Conservation (phyloP, 352 stramenopile species). For the Globisporangium middletonii region DNA sequence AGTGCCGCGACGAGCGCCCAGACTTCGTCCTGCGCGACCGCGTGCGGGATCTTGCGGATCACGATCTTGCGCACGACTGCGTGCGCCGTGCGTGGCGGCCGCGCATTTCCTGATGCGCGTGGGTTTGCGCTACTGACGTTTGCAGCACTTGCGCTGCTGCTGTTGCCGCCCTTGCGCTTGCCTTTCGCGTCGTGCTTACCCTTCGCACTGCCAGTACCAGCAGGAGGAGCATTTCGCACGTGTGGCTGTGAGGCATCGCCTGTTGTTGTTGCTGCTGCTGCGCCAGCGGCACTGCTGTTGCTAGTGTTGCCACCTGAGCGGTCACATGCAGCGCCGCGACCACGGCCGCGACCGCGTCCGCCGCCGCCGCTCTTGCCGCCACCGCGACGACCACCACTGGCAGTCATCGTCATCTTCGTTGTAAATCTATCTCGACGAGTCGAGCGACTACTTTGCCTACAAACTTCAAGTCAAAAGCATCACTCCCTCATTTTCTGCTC, state of each 20-base stretch:
- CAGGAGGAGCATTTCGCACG: background rate
- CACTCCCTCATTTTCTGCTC: too few relatives aligned
- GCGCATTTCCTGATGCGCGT: conserved; percentile 3
- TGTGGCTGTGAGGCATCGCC: background rate
- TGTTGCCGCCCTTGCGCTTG: conserved; percentile 20
- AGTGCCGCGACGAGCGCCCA: conserved; percentile 28
- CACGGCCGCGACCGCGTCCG: conserved; percentile 4
- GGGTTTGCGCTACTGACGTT: conserved; percentile 7
- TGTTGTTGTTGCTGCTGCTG: background rate
- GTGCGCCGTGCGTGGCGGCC: conserved; percentile 26
- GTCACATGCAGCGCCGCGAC: conserved; percentile 4
- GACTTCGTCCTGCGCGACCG: conserved; percentile 31
- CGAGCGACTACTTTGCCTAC: background rate
- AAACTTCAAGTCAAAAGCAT: too few relatives aligned
- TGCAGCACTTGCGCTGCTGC: background rate
- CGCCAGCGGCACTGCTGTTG: background rate
- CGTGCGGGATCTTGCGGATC: conserved; percentile 59
- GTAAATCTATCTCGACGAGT: background rate
- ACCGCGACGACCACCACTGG: background rate
- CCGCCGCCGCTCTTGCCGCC: conserved; percentile 1
- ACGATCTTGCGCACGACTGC: conserved; percentile 59
- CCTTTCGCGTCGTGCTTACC: conserved; percentile 10
- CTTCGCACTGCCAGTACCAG: background rate
- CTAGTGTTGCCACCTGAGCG: background rate
- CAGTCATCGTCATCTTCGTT: background rate